Percentiles rank a stretch among this genome's conserved stretches.
Evolutionary conservation across 176 grass and related monocot species (phyloP).

Genomic region (Oryza punctata): DNA sequence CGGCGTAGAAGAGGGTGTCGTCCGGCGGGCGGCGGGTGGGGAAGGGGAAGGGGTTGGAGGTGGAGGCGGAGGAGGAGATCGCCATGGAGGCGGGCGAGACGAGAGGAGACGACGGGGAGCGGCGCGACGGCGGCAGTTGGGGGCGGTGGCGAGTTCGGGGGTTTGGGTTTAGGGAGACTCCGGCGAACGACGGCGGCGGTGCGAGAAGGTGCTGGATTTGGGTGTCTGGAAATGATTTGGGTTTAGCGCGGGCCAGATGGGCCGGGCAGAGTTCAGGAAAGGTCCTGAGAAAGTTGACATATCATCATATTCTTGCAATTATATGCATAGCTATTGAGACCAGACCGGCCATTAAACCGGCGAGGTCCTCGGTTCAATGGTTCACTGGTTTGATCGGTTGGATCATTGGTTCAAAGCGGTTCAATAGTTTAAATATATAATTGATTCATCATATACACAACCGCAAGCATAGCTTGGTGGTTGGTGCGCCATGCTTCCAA

Average conservation of each 20-base stretch:
- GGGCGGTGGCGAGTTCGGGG: not conserved
- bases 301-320: no score
- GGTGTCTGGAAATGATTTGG: not conserved
- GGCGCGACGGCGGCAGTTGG: conserved; percentile 18
- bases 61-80: conserved; percentile 47
- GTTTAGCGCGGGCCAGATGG: not conserved
- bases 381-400: no score
- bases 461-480: no score
- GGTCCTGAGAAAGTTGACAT: not conserved
- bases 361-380: no score
- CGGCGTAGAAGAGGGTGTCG: conserved; percentile 86
- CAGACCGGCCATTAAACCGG: no score
- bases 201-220: conserved; percentile 34
- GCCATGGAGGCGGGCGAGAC: conserved; percentile 21
- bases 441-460: no score
- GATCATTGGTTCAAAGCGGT: no score
- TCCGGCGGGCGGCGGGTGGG: conserved; percentile 55
- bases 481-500: no score
- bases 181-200: conserved; percentile 15
- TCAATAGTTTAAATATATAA: no score
- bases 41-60: conserved; percentile 54
- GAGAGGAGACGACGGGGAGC: no score
- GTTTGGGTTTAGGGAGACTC: not conserved
- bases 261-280: no score
- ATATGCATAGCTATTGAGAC: no score